Evolutionary conservation across 2,329 filamentous ascomycete species (phyloP).

Genomic region (Aspergillus sp.): DNA sequence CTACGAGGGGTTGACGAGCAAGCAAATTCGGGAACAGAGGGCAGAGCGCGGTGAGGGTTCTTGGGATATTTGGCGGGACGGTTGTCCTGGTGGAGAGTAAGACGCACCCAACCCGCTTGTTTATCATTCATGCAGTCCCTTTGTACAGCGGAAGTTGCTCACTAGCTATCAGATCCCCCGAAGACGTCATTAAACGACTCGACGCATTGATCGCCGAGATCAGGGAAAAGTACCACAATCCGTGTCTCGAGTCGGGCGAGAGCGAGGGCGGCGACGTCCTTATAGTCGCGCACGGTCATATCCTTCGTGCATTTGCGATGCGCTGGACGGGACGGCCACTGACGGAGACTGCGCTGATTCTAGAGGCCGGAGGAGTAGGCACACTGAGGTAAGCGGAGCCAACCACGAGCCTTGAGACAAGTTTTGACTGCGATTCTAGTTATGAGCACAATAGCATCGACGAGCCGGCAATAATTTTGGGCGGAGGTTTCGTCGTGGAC

Average conservation of each 20-base stretch:
- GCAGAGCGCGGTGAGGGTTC: conserved; percentile 60
- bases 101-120: conserved; percentile 29
- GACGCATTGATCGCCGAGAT: conserved; percentile 79
- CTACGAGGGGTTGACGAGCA: conserved; percentile 79
- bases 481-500: conserved; percentile 67
- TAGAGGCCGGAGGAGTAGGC: conserved; percentile 88
- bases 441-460: conserved; percentile 80
- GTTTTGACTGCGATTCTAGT: conserved; percentile 46
- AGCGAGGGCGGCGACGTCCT: conserved; percentile 67
- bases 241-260: conserved; percentile 58
- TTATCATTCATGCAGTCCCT: not conserved
- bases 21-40: conserved; percentile 66
- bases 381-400: conserved; percentile 65
- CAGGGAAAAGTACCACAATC: conserved; percentile 65
- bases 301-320: conserved; percentile 84
- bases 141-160: not conserved
- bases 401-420: not conserved
- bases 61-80: conserved; percentile 92
- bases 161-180: conserved; percentile 60
- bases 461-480: conserved; percentile 79
- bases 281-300: conserved; percentile 88
- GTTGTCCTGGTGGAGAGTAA: conserved; percentile 82
- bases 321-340: conserved; percentile 78
- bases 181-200: conserved; percentile 72
- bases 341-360: conserved; percentile 74